These are phyloP conservation scores for Amphichorda felina DNA, from an alignment of 2,329 filamentous ascomycete species.

Conservation along the genomic window DNA sequence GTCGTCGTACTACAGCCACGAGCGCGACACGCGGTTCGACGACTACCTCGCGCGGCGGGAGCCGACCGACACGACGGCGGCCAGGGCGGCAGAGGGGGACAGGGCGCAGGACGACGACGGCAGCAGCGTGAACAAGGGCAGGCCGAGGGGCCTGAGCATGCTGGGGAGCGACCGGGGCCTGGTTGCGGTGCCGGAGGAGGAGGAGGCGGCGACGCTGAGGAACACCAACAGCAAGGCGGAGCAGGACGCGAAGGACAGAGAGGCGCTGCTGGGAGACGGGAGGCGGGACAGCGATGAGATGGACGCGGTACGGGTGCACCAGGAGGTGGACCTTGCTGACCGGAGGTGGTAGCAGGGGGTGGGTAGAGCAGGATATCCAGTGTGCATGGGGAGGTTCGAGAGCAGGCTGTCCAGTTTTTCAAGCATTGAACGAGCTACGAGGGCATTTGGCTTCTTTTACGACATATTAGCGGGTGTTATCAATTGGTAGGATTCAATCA, in stretches of 20 bases:
- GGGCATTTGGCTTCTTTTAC: no score
- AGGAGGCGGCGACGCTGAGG: constrained; percentile 4
- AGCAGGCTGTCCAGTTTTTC: no score
- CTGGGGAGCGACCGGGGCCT: constrained; percentile 22
- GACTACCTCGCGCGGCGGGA: constrained; percentile 23
- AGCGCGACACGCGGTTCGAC: constrained; percentile 35
- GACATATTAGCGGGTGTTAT: no score
- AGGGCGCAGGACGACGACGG: not conserved
- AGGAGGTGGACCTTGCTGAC: no score
- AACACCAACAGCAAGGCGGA: not conserved
- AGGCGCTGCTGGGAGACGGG: constrained; percentile 15
- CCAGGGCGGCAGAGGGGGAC: not conserved
- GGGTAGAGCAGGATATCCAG: no score
- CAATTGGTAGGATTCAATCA: no score
- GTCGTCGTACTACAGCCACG: constrained; percentile 25
- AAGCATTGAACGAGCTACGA: no score
- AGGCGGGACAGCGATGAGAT: constrained; percentile 9
- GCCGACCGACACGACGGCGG: not conserved
- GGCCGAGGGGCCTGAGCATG: constrained; percentile 14
- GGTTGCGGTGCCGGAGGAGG: constrained; percentile 27
- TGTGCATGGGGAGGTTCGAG: no score
- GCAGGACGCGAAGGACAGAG: constrained; percentile 9
- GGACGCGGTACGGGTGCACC: no score
- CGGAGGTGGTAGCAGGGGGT: no score
- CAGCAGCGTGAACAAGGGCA: constrained; percentile 2